Evolutionary conservation across 2,329 filamentous ascomycete species (phyloP).

Genomic region (Thielaviopsis populi): DNA sequence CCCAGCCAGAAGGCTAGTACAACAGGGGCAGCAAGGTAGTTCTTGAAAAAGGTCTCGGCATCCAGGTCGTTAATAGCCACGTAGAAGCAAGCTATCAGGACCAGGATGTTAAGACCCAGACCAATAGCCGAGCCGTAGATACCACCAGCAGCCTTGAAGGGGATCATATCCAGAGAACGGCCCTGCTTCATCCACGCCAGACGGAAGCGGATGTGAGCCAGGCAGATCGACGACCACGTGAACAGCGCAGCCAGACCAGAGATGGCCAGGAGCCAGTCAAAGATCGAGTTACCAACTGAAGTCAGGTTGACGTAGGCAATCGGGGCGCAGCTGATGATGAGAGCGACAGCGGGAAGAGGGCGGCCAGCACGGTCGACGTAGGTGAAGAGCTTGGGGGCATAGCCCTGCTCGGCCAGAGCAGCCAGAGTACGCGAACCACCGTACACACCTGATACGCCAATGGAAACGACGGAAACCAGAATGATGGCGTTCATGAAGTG

Average conservation of each 20-base stretch:
- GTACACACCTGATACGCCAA: slow-evolving; percentile 40
- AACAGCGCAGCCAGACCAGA: slow-evolving; percentile 49
- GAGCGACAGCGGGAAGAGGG: slow-evolving; percentile 32
- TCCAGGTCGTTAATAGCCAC: slow-evolving; percentile 31
- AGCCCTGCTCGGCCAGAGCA: slow-evolving; percentile 41
- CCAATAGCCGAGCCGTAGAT: slow-evolving; percentile 48
- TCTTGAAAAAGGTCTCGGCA: slow-evolving; percentile 38
- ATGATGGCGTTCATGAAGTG: slow-evolving; percentile 40
- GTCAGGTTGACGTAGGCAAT: slow-evolving; percentile 34
- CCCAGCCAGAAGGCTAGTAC: slow-evolving; percentile 38
- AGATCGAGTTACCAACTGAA: slow-evolving; percentile 35
- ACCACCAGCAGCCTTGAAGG: slow-evolving; percentile 45
- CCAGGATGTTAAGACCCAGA: slow-evolving; percentile 38
- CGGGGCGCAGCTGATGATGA: slow-evolving; percentile 32
- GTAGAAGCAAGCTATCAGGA: slow-evolving; percentile 39
- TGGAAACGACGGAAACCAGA: slow-evolving; percentile 38
- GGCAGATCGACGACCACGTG: slow-evolving; percentile 50
- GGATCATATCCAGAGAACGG: slow-evolving; percentile 47
- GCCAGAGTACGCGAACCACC: slow-evolving; percentile 41
- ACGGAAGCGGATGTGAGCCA: slow-evolving; percentile 54
- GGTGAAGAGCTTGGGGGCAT: slow-evolving; percentile 37
- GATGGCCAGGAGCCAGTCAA: slow-evolving; percentile 49
- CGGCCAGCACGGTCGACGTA: slow-evolving; percentile 41
- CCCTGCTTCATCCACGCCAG: slow-evolving; percentile 42
- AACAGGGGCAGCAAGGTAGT: slow-evolving; percentile 38